Evolutionary conservation across 176 grass and related monocot genomes (phyloP).

Genomic region (Alloteropsis semialata): DNA sequence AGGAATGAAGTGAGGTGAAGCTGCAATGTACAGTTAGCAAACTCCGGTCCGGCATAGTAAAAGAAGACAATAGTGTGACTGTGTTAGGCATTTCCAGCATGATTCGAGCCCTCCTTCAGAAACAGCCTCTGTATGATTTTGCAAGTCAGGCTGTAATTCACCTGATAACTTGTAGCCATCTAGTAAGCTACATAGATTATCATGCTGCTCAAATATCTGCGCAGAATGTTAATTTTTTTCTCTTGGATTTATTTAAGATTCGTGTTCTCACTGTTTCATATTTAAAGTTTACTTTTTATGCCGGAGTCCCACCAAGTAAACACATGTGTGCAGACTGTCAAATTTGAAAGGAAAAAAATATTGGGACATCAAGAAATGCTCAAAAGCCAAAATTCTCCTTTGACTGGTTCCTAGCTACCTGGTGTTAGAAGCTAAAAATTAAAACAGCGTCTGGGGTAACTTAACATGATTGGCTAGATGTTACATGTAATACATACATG

Average conservation of each 20-base stretch:
- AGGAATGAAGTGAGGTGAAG: neutral
- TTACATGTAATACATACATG: neutral
- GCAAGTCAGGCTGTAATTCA: constrained; percentile 5
- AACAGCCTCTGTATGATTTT: constrained; percentile 18
- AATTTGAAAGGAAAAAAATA: neutral
- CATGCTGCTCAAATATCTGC: neutral
- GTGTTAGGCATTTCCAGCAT: constrained; percentile 41
- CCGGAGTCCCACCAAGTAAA: neutral
- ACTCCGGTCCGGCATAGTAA: neutral
- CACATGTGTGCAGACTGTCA: neutral
- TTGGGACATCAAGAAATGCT: neutral
- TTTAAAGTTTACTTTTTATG: neutral
- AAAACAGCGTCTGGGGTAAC: neutral
- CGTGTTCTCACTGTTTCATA: neutral
- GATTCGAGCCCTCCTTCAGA: constrained; percentile 13
- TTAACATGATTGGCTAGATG: neutral
- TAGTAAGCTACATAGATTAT: constrained; percentile 34
- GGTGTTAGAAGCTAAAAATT: neutral
- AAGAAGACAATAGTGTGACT: neutral
- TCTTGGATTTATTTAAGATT: neutral
- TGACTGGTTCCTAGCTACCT: constrained; percentile 14
- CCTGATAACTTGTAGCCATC: constrained; percentile 38
- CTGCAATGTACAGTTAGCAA: neutral
- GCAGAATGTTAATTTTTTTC: too few species aligned
- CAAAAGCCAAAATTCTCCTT: neutral